Base-by-base conservation (phyloP, 306 rosid genomes). In the Dalbergia cochinchinensis region DNA sequence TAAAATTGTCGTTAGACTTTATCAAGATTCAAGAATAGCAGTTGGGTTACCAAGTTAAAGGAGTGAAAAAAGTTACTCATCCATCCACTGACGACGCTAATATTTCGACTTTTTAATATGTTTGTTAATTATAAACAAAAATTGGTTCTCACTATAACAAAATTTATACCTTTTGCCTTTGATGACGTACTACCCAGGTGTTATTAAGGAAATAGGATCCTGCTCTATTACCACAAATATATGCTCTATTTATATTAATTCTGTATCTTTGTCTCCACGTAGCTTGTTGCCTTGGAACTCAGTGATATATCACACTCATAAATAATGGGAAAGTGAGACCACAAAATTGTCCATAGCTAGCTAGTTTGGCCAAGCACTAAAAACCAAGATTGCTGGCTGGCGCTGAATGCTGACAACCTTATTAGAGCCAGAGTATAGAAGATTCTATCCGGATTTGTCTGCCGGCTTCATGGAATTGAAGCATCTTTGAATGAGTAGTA, bases 401-500 rank as follows among this genome's bases (percentile, higher is more conserved):
- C 15, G 58, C 5, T 14, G 7, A 3, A 7, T 14, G 60, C 22
- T 7, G 11, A 54, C 3, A 54, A 54, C 60, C 1, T 66, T 8
- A 14, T 20, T n/a, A 9, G 15, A 18, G 51, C 26, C 8, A 39
- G 71, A 65, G 60, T n/a, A n/a, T 37, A 39, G 71, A 65, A 41
- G 4, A 39, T 42, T 42, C 33, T 9, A 16, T 39, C 35, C 34
- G 11, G 7, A 9, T 11, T 41, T 65, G 8, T 41, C 26, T 68
- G 41, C 73, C 58, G 41, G 58, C 74, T 15, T 13, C 57, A 50
- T 50, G n/a, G 41, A 22, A 68, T 19, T 68, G 31, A 20, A 68
- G 59, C 42, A 26, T 48, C 54, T 26, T 48, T 48, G 37, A 69
- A 19, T 20, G 14, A 41, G 35, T 18, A n/a, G 34, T 54, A 53